Evolutionary conservation across 2,329 filamentous ascomycete genomes (phyloP), one percentile per base, ranked within the genome.

Genomic region (Leptographium wingfieldii): DNA sequence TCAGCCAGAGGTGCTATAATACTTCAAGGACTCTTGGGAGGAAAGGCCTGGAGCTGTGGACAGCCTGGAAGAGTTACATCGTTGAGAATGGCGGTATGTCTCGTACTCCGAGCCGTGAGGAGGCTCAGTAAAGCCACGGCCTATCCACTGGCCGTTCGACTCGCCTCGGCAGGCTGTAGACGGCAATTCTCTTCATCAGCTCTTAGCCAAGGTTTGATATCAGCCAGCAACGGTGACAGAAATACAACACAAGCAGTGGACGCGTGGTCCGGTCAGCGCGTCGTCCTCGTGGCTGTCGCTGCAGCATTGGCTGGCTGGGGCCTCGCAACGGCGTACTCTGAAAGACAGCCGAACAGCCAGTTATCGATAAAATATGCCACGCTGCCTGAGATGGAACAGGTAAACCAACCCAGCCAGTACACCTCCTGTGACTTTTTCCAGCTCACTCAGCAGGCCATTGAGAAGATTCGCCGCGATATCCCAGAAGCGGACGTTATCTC

Each of bases 401-500:
- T 73, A 68, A 60, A 68, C 65, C 1, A 14, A 11, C 3, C 12
- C 12, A 14, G 5, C 12, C 12, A 16, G 38, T 14, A 27, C 3
- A 3, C 3, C 4, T 56, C n/a, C 9, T 58, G 31, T 19, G 22
- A 2, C 7, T 11, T 31, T 9, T 7, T 12, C 6, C 48, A 5
- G 5, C 29, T 48, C n/a, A 40, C 49, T 3, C 3, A 16, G 29
- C 56, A 59, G 53, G 58, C 58, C 11, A 51, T 58, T 31, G 48
- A 31, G 33, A 35, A 58, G 22, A 58, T 58, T 49, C 56, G 56
- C 9, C 10, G 16, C 22, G 33, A 3, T 16, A 40, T 58, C 31
- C 59, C 6, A 46, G 69, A 71, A 19, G 76, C 81, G 56, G 81
- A 84, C 62, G 77, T 83, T 54, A 80, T 86, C 48, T 85, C 81